Evolutionary conservation across 2,329 filamentous ascomycete genomes (phyloP).

Genomic region (Cladorrhinum sp.): DNA sequence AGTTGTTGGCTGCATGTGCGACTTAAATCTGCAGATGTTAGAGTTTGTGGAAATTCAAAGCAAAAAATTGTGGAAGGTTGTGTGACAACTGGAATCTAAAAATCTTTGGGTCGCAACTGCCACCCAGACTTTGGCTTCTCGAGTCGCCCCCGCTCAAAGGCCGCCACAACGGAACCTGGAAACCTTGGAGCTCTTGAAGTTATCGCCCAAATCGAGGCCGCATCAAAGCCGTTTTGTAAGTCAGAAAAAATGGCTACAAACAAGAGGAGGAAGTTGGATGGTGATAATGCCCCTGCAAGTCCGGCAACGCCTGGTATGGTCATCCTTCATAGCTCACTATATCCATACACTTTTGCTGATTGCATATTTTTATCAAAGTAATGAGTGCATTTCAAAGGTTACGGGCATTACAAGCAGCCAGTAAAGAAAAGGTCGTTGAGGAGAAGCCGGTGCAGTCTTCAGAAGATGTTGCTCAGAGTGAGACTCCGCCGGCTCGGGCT

Average conservation of each 20-base stretch:
- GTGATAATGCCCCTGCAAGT: slow-evolving; percentile 8
- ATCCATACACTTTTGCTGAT: slow-evolving; percentile 8
- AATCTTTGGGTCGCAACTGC: not conserved
- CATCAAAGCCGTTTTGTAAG: not conserved
- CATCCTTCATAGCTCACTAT: not conserved
- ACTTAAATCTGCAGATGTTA: not conserved
- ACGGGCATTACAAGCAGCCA: slow-evolving; percentile 34
- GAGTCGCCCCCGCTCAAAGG: not conserved
- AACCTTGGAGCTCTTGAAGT: too few species aligned
- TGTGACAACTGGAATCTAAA: not conserved
- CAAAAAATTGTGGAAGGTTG: not conserved
- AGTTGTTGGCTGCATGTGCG: not conserved
- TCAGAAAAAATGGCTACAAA: slow-evolving; percentile 26
- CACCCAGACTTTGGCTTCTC: not conserved
- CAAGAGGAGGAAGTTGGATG: slow-evolving; percentile 40
- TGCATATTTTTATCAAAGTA: slow-evolving; percentile 5
- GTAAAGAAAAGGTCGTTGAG: not conserved
- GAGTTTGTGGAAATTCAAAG: too few species aligned
- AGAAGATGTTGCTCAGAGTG: not conserved
- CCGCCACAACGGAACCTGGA: too few species aligned
- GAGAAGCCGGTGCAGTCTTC: not conserved
- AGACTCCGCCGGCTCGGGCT: slow-evolving; percentile 1
- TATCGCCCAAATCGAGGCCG: not conserved
- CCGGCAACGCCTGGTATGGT: slow-evolving; percentile 21
- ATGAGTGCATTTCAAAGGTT: slow-evolving; percentile 46